phyloP scores from a whole-genome alignment of 352 stramenopile species.

The Pythium aphanidermatum region DNA sequence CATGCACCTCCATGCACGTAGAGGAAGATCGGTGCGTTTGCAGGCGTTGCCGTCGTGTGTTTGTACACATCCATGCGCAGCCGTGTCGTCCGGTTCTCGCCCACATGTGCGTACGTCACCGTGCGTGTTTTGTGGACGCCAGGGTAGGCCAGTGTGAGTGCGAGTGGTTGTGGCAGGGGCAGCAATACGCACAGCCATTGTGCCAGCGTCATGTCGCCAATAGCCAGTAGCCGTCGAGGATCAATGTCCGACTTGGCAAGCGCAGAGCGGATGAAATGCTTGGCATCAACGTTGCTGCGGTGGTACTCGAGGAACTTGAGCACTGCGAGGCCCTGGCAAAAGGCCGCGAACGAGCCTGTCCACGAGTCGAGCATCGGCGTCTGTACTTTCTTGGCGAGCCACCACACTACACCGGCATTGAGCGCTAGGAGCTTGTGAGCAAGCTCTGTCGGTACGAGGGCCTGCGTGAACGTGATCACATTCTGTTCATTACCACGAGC shows the following conservation, averaged over 20 bases:
- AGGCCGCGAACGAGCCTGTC: conserved; percentile 36
- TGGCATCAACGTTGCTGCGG: conserved; percentile 35
- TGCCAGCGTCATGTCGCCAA: conserved; percentile 40
- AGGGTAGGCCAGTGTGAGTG: conserved; percentile 40
- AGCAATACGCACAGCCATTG: conserved; percentile 56
- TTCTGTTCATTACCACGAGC: conserved; percentile 1
- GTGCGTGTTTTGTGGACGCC: conserved; percentile 47
- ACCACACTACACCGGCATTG: conserved; percentile 40
- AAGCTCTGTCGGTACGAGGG: conserved; percentile 53
- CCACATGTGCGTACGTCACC: conserved; percentile 58
- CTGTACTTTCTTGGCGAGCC: conserved; percentile 35
- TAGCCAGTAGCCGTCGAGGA: conserved; percentile 17
- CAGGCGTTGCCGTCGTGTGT: conserved; percentile 26
- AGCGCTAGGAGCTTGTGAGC: conserved; percentile 47
- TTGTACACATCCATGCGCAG: conserved; percentile 78
- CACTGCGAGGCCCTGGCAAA: conserved; percentile 44
- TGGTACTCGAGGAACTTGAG: conserved; percentile 32
- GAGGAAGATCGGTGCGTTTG: conserved; percentile 63
- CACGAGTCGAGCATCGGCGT: conserved; percentile 34
- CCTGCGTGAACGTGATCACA: conserved; percentile 43
- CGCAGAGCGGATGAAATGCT: conserved; percentile 32
- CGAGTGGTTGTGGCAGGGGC: conserved; percentile 48
- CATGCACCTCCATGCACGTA: conserved; percentile 80
- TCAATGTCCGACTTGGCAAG: conserved; percentile 34
- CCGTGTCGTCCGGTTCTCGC: conserved; percentile 43